phyloP scores from a whole-genome alignment of 164 flowering plant species.

The Magnolia changhungtana region DNA sequence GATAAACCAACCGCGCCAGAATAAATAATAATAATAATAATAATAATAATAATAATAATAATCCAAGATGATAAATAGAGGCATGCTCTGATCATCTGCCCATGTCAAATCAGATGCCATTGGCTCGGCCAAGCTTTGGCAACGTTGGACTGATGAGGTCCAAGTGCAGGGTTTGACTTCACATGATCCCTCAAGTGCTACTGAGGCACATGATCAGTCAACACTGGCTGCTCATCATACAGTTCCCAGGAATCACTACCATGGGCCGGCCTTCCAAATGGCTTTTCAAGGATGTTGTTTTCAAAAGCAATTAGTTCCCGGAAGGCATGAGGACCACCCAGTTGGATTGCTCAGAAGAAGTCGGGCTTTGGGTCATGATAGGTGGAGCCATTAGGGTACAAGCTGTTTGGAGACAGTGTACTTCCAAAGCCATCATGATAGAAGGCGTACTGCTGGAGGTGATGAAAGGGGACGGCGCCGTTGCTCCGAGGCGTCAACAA shows the following conservation, averaged over 20 bases:
- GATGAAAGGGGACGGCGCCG: constrained; percentile 70
- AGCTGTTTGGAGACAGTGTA: constrained; percentile 36
- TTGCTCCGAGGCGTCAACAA: constrained; percentile 79
- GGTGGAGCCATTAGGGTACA: constrained; percentile 34
- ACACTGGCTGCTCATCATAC: constrained; percentile 57
- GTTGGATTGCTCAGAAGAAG: constrained; percentile 52
- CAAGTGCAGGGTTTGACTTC: constrained; percentile 45
- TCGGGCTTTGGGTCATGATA: constrained; percentile 56
- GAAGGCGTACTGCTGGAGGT: constrained; percentile 42
- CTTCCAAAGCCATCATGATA: constrained; percentile 54
- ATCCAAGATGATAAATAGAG: neutral
- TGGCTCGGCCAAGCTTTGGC: constrained; percentile 35
- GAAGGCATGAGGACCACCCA: constrained; percentile 49
- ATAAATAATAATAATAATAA: too few species aligned
- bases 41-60: too few species aligned
- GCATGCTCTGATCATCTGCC: neutral
- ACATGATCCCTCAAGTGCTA: constrained; percentile 64
- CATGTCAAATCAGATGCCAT: constrained; percentile 29
- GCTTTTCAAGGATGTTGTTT: constrained; percentile 45
- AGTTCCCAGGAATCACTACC: constrained; percentile 30
- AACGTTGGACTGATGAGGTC: constrained; percentile 40
- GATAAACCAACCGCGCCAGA: neutral
- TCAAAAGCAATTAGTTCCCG: constrained; percentile 44
- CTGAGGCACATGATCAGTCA: constrained; percentile 71
- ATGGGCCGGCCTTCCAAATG: constrained; percentile 42